A percentile compares a stretch with the other conserved stretches of the same genome.
Evolutionary conservation across 371 early-diverging fungal species (phyloP).

Genomic region (Apophysomyces elegans): DNA sequence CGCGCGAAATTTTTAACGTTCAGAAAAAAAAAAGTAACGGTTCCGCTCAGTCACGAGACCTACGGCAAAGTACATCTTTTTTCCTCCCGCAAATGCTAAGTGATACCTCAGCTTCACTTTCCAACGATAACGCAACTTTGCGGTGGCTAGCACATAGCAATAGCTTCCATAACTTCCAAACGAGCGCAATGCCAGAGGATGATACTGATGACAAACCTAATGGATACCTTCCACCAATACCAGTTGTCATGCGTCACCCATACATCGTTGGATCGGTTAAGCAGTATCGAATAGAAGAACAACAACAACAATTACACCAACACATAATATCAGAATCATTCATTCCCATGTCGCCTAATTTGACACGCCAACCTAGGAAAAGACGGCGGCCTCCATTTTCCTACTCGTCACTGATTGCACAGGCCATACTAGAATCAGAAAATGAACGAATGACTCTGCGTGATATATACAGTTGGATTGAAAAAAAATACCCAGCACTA

Average conservation of each 20-base stretch:
- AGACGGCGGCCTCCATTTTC: slow-evolving; percentile 78
- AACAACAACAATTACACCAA: slow-evolving; percentile 46
- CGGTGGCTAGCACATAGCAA: not conserved
- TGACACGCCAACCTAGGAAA: slow-evolving; percentile 46
- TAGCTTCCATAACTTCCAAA: not conserved
- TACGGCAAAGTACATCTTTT: too few relatives aligned
- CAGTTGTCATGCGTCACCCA: slow-evolving; percentile 48
- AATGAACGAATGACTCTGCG: slow-evolving; percentile 67
- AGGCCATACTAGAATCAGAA: slow-evolving; percentile 66
- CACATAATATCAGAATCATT: slow-evolving; percentile 56
- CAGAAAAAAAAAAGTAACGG: too few relatives aligned
- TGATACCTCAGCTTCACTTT: not conserved
- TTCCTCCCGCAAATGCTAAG: not conserved
- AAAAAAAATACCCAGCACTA: slow-evolving; percentile 68
- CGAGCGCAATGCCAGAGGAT: not conserved
- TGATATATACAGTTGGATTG: slow-evolving; percentile 79
- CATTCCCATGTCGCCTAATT: slow-evolving; percentile 50
- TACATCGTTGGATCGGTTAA: slow-evolving; percentile 41
- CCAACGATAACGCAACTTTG: not conserved
- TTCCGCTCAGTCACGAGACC: not conserved
- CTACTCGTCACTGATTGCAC: slow-evolving; percentile 76
- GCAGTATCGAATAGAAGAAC: slow-evolving; percentile 43
- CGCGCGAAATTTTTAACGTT: too few relatives aligned
- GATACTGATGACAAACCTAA: slow-evolving; percentile 4
- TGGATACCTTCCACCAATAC: slow-evolving; percentile 46